Conservation (phyloP, 768 basidiomycete species). For the Gloeopeniophorella convolvens region DNA sequence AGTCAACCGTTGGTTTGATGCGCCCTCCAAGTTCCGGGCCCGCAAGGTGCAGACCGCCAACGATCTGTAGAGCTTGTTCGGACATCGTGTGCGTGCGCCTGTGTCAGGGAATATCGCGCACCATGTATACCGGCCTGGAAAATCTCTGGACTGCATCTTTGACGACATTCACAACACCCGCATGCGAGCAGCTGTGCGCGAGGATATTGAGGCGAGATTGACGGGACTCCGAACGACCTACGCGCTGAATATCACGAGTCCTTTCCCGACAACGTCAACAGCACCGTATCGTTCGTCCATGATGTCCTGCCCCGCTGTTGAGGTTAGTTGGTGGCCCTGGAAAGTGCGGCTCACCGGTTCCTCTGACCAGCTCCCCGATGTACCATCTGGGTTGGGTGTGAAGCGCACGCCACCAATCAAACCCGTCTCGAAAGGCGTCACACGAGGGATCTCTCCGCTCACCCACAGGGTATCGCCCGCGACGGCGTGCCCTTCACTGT, state of each 20-base stretch:
- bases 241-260: slow-evolving; percentile 80
- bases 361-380: slow-evolving; percentile 45
- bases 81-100: no score
- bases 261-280: slow-evolving; percentile 75
- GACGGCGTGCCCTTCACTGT: slow-evolving; percentile 56
- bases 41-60: slow-evolving; percentile 82
- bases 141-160: slow-evolving; percentile 60
- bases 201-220: neutral
- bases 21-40: slow-evolving; percentile 57
- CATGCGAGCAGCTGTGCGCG: slow-evolving; percentile 54
- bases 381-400: slow-evolving; percentile 36
- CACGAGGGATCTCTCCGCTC: slow-evolving; percentile 74
- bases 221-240: slow-evolving; percentile 32
- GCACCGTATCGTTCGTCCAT: slow-evolving; percentile 80
- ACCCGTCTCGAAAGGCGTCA: slow-evolving; percentile 63
- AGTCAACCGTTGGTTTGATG: slow-evolving; percentile 64
- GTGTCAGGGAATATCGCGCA: slow-evolving; percentile 22
- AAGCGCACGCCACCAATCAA: slow-evolving; percentile 64
- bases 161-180: slow-evolving; percentile 80
- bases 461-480: slow-evolving; percentile 61
- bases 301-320: slow-evolving; percentile 43
- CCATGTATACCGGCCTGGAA: slow-evolving; percentile 71
- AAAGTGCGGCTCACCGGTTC: neutral
- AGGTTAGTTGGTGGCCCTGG: neutral
- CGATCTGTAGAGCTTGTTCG: no score